Evolutionary conservation across 2,329 filamentous ascomycete genomes (phyloP), one percentile per base, ranked within the genome.

Genomic region (Sclerotinia trifoliorum): DNA sequence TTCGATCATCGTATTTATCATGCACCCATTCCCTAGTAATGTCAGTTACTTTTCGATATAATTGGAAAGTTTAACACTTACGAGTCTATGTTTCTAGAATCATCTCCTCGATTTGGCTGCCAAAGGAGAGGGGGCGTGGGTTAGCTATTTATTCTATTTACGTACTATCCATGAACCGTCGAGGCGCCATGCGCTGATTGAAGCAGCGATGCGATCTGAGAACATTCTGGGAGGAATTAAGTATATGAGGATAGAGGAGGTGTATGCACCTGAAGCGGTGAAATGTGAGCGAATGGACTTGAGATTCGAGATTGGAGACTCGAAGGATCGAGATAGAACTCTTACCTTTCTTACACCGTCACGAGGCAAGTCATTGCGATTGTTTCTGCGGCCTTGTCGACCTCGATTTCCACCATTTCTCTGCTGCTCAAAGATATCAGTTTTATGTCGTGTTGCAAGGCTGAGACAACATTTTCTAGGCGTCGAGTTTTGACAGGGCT

Each of bases 291-390:
- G 49, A n/a, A 63, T 46, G n/a, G 21, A 67, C 39, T 62, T 19
- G 58, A 7, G 42, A 24, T 35, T 58, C 35, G 55, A 35, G 42
- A 24, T 35, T 58, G n/a, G 35, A 35, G 48, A 17, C 17, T 54
- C 17, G 32, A 15, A 46, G 13, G 65, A 42, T 26, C 19, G 10
- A 19, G 5, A 13, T 21, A 51, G 32, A 26, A 29, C 15, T 69
- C 77, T 57, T 79, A 94, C 93, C 93, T 96, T 96, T 93, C 90
- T 94, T 79, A 94, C 86, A 81, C 92, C 92, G 81, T 95, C 92
- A 81, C 91, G 90, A 77, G 91, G 90, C 75, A 85, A 89, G 58
- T 83, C 83, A 71, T 72, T 76, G 55, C 76, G 71, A 55, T 63
- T 76, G 71, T 73, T 73, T 72, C 76, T 76, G 67, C 75, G 76